phyloP scores from a whole-genome alignment of 768 basidiomycete genomes.

The Calocybe cyanea region DNA sequence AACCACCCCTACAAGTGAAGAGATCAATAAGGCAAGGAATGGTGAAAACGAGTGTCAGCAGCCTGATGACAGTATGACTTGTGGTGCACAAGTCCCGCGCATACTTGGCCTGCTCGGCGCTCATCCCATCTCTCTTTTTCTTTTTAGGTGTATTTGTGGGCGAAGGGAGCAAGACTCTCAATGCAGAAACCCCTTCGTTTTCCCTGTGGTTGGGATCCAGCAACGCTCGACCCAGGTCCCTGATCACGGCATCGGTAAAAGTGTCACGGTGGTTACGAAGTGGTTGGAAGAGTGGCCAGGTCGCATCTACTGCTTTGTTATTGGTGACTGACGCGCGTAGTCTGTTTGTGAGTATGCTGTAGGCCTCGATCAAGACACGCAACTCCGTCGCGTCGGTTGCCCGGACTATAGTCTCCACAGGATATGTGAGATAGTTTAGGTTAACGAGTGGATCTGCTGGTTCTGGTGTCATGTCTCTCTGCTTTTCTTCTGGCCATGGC shows the following conservation, averaged over 20 bases:
- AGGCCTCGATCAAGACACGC: constrained; percentile 67
- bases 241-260: constrained; percentile 56
- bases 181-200: constrained; percentile 22
- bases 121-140: constrained; percentile 67
- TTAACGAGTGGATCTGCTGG: constrained; percentile 65
- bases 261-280: constrained; percentile 48
- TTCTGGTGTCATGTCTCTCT: constrained; percentile 73
- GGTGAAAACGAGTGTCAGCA: constrained; percentile 59
- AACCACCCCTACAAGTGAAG: constrained; percentile 59
- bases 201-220: constrained; percentile 45
- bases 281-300: constrained; percentile 72
- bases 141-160: constrained; percentile 61
- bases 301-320: constrained; percentile 51
- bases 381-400: constrained; percentile 35
- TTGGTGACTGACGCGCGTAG: constrained; percentile 44
- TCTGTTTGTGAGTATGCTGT: constrained; percentile 65
- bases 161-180: constrained; percentile 50
- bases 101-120: constrained; percentile 72
- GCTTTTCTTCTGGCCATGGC: constrained; percentile 37
- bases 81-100: constrained; percentile 77
- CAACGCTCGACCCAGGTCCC: constrained; percentile 65
- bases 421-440: constrained; percentile 59
- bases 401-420: constrained; percentile 58
- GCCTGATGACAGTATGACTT: constrained; percentile 64
- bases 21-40: constrained; percentile 53